Conservation (phyloP, 2,329 filamentous ascomycete genomes). For the Ophiosphaerella korrae region DNA sequence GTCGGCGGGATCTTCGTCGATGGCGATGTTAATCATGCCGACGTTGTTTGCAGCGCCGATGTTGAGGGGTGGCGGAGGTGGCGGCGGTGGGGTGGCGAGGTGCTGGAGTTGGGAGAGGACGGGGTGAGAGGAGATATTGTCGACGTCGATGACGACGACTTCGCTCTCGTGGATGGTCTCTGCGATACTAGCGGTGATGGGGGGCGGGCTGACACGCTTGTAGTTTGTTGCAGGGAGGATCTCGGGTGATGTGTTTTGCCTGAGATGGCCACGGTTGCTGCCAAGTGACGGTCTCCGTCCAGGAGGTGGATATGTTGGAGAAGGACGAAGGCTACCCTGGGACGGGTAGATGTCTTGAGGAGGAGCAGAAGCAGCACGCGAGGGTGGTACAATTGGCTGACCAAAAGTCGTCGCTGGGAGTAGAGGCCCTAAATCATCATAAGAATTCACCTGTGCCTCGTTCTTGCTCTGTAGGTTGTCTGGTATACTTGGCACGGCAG, state of each 20-base stretch:
- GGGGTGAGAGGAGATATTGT: conserved; percentile 50
- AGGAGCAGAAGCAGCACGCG: conserved; percentile 55
- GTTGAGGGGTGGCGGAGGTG: conserved; percentile 28
- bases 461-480: conserved; percentile 47
- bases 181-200: conserved; percentile 59
- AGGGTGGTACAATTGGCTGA: conserved; percentile 41
- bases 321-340: conserved; percentile 24
- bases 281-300: conserved; percentile 46
- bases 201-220: conserved; percentile 46
- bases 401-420: conserved; percentile 56
- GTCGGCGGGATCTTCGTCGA: conserved; percentile 47
- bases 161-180: conserved; percentile 55
- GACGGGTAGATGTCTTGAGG: conserved; percentile 48
- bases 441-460: conserved; percentile 28
- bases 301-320: conserved; percentile 29
- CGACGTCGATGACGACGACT: conserved; percentile 51
- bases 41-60: conserved; percentile 31
- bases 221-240: conserved; percentile 38
- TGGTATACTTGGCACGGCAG: conserved; percentile 63
- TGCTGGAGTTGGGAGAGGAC: conserved; percentile 67
- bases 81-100: conserved; percentile 60
- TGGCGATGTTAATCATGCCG: conserved; percentile 53
- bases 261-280: conserved; percentile 43
- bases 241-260: conserved; percentile 53
- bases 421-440: conserved; percentile 54